Evolutionary conservation across 176 grass and related monocot species (phyloP), one percentile per base, ranked within the genome.

Genomic region (Leersia perrieri): DNA sequence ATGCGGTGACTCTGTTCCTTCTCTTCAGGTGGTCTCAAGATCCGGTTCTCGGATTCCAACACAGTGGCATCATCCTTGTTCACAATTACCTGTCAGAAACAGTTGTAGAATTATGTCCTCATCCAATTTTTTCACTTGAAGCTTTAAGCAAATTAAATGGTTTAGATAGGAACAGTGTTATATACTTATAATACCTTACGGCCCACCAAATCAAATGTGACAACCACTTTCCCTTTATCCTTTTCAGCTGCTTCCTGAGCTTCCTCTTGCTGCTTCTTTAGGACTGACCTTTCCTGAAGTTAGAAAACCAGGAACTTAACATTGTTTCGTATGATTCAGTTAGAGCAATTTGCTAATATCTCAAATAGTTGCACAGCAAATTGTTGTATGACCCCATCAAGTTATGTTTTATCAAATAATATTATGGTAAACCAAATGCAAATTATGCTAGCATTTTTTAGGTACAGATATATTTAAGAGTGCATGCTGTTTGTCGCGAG

Each of bases 151-250:
- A 11, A 68, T 0, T 3, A 22, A 5, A 55, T n/a, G 12, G 18
- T 22, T 44, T 73, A 29, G 20, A 7, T 75, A 76, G 42, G 30
- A 82, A 60, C 47, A 22, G 44, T 66, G 76, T 14, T 63, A 22
- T 81, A 58, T 87, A n/a, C n/a, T n/a, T n/a, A n/a, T n/a, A n/a
- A n/a, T 88, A 98, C 96, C 96, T 98, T 98, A 32, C 92, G 92
- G 11, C 96, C 96, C 82, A 99, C 84, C 90, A 99, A 89, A 93
- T 98, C 96, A 80, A 98, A 98, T 39, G 92, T 93, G 33, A 98
- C 80, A n/a, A 89, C 83, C 16, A 95, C 86, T 84, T 93, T 98
- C 32, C 87, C 85, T 71, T 87, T 91, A 29, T 78, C 70, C 44
- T 61, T 94, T 82, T 88, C 78, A 72, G 87, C 86, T 72, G 88